Percentiles rank a stretch among this genome's conserved stretches.
phyloP scores from a whole-genome alignment of 257 asterid genomes.

The Misopates orontium region DNA sequence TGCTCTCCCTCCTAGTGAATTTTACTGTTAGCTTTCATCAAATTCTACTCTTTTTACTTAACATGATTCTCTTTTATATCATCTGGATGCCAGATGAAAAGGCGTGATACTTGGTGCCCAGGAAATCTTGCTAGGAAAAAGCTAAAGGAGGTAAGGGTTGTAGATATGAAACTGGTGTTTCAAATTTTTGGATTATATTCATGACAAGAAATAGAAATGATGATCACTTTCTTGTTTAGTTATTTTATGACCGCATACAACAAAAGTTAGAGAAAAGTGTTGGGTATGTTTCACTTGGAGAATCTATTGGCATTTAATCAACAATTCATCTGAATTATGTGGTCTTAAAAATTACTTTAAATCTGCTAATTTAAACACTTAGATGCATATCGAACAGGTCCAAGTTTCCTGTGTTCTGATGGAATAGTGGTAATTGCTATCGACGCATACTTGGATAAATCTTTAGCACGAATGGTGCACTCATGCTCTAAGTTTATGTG shows the following conservation, averaged over 20 bases:
- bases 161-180: conserved; percentile 13
- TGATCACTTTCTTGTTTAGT: not conserved
- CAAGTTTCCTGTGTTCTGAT: not conserved
- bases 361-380: conserved; percentile 8
- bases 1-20: not conserved
- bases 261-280: not conserved
- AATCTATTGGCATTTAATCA: conserved; percentile 18
- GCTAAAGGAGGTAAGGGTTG: conserved; percentile 56
- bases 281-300: conserved; percentile 16
- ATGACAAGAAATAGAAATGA: conserved; percentile 4
- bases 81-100: conserved; percentile 57
- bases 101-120: conserved; percentile 99
- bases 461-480: conserved; percentile 7
- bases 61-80: conserved; percentile 19
- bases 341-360: not conserved
- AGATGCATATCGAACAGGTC: conserved; percentile 10
- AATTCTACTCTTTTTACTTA: conserved; percentile 14
- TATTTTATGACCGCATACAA: not conserved
- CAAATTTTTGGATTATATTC: conserved; percentile 14
- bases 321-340: conserved; percentile 14
- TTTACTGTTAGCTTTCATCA: conserved; percentile 17
- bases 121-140: conserved; percentile 59
- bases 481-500: conserved; percentile 9
- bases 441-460: not conserved
- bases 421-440: conserved; percentile 11